Base-by-base conservation (phyloP, 2,329 filamentous ascomycete species). In the Neonectria punicea region DNA sequence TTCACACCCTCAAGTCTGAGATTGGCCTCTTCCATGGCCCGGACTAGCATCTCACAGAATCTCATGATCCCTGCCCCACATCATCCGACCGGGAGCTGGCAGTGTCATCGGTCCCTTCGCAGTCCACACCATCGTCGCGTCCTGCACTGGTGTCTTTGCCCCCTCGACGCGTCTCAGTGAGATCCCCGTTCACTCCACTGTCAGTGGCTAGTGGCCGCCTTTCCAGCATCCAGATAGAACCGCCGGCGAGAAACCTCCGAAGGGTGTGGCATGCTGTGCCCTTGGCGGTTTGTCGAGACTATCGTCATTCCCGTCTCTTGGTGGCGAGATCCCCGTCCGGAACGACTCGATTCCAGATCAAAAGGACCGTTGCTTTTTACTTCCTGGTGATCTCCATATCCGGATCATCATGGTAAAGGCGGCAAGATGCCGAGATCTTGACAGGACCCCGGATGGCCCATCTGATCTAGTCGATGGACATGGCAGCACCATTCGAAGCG, bases 61-160 rank as follows among this genome's bases (percentile, higher is more conserved):
- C 72, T 74, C 72, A 74, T 74, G 72, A 74, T 74, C 70, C 72
- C 61, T 70, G 72, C 72, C 72, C 72, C 69, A 72, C 72, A 74
- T 72, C 72, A 72, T 74, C 67, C 72, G 72, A 73, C 70, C 64
- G 62, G 57, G 59, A 66, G 25, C 62, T 41, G 51, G 65, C 61
- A 43, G 65, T 63, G 64, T 68, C 67, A 63, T 69, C 69, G 67
- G 71, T 69, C 66, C 58, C 54, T 51, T 61, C 39, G 18, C 18
- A 9, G 39, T 67, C 53, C 67, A 67, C 72, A 70, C 72, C 68
- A 63, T 60, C 43, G 61, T 60, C 53, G 64, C 61, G 53, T 64
- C 61, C 58, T 51, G 46, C 58, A 61, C 53, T 18, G 46, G 60
- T 58, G 44, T 57, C 58, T 60, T 73, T 63, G 65, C 64, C 70